phyloP scores from a whole-genome alignment of 2,329 filamentous ascomycete genomes.

The Geosmithia flava region DNA sequence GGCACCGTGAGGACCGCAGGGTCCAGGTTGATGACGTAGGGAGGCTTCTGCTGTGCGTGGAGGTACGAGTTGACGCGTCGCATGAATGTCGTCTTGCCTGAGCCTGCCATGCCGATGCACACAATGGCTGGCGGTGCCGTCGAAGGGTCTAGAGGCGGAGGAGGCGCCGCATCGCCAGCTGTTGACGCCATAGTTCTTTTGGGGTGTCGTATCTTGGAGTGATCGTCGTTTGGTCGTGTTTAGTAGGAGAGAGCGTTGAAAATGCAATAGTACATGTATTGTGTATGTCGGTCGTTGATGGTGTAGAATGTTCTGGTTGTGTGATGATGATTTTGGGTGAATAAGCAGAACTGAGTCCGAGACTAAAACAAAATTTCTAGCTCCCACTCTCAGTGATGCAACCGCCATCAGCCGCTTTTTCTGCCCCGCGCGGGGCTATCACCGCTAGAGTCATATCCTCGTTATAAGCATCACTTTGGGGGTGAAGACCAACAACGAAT shows the following conservation, averaged over 20 bases:
- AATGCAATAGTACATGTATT: too few relatives aligned
- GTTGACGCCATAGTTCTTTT: constrained; percentile 13
- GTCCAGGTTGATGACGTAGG: constrained; percentile 95
- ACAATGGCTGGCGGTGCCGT: constrained; percentile 66
- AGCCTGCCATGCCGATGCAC: constrained; percentile 94
- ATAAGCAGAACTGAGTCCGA: neutral
- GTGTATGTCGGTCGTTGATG: too few relatives aligned
- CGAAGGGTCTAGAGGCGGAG: constrained; percentile 8
- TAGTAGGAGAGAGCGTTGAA: too few relatives aligned
- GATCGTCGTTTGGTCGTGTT: too few relatives aligned
- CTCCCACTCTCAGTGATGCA: neutral
- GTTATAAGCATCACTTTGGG: too few relatives aligned
- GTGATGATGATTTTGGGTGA: neutral
- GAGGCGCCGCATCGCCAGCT: constrained; percentile 11
- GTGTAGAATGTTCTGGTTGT: neutral
- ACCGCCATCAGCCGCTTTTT: neutral
- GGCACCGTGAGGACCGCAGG: constrained; percentile 88
- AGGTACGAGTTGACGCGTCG: constrained; percentile 92
- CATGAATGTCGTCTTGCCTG: constrained; percentile 99
- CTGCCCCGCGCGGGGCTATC: neutral
- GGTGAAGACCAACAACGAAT: too few relatives aligned
- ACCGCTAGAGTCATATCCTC: too few relatives aligned
- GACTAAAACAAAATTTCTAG: neutral
- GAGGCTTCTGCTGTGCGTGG: constrained; percentile 65
- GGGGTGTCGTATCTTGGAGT: too few relatives aligned